Percentiles rank a stretch among this genome's conserved stretches.
Conservation (phyloP, 192 early-diverging fungal species). For the Pilaira anomala region DNA sequence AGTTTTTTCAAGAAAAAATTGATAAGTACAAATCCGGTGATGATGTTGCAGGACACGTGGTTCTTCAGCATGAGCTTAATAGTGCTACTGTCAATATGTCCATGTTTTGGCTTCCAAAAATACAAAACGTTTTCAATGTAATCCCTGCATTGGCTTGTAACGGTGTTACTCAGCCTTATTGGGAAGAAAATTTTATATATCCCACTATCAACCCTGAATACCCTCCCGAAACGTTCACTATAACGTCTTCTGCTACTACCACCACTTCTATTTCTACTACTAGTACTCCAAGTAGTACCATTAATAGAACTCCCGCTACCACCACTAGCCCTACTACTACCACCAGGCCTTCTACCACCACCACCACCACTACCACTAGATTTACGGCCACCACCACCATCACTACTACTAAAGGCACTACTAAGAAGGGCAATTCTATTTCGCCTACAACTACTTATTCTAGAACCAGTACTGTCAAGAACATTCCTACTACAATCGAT, state of each 20-base stretch:
- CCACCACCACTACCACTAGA: no score
- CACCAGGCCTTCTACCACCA: no score
- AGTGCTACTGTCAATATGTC: constrained; percentile 40
- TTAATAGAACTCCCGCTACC: neutral
- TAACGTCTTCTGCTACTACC: neutral
- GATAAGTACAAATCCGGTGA: constrained; percentile 20
- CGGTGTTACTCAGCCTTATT: constrained; percentile 41
- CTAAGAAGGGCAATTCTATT: no score
- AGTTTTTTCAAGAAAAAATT: constrained; percentile 33
- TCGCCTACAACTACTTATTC: no score
- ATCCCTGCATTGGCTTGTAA: constrained; percentile 34
- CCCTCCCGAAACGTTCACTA: no score
- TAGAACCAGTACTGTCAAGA: no score
- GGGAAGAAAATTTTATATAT: constrained; percentile 23
- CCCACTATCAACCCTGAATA: neutral
- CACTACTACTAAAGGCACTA: no score
- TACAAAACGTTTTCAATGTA: constrained; percentile 37
- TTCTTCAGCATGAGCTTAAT: constrained; percentile 43
- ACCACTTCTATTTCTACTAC: neutral
- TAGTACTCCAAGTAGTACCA: neutral
- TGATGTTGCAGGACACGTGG: constrained; percentile 27
- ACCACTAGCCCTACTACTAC: no score
- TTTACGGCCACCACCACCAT: no score
- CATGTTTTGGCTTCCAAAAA: constrained; percentile 39
- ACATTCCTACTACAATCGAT: no score